A percentile compares a stretch with the other conserved stretches of the same genome.
Evolutionary conservation across 148 eudicot species (phyloP).

Genomic region (Chenopodium berlandieri): DNA sequence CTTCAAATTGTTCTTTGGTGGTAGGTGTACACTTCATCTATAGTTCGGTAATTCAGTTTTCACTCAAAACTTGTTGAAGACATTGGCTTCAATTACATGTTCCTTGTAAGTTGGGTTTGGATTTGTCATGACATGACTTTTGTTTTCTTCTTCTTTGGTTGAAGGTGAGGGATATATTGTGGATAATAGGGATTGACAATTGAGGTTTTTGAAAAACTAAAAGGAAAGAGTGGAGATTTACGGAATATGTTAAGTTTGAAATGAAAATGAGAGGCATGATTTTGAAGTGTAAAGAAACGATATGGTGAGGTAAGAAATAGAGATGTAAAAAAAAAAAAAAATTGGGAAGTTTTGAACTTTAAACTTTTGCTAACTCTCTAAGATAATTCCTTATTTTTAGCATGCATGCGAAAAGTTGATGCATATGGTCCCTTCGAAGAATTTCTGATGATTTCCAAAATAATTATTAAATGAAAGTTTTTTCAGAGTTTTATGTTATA

Average conservation of each 20-base stretch:
- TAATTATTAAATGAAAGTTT: too few relatives aligned
- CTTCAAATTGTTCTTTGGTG: neutral
- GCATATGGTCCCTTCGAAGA: neutral
- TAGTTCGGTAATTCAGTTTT: too few relatives aligned
- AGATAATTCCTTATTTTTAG: neutral
- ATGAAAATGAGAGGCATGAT: neutral
- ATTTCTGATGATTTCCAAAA: neutral
- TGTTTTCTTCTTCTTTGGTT: neutral
- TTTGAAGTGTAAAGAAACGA: neutral
- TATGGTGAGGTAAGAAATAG: neutral
- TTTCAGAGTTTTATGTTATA: neutral
- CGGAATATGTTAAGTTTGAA: neutral
- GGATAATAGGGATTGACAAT: neutral
- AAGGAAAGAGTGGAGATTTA: neutral
- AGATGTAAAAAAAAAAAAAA: neutral
- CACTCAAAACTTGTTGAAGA: too few relatives aligned
- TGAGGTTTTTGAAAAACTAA: neutral
- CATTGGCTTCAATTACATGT: neutral
- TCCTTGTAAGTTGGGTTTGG: neutral
- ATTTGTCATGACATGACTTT: neutral
- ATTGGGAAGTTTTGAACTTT: neutral
- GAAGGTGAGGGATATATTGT: neutral
- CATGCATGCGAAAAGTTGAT: neutral
- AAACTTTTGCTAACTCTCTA: neutral
- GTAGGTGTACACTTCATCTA: neutral